phyloP scores from a whole-genome alignment of 192 early-diverging fungal species.

The Coemansia sp. region DNA sequence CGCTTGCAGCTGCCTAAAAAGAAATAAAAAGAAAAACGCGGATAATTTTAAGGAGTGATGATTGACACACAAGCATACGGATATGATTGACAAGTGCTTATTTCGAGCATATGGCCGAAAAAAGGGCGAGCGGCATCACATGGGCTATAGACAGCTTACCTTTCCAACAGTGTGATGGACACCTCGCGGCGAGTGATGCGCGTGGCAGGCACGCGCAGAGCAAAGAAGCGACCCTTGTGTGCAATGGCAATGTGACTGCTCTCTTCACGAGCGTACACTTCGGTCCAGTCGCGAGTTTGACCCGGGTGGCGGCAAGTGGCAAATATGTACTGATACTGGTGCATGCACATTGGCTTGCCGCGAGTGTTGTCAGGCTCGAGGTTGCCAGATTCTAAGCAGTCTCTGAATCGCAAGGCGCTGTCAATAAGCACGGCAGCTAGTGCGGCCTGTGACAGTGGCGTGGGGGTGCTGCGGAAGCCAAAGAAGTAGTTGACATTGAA shows the following conservation, averaged over 20 bases:
- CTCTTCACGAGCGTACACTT: slow-evolving; percentile 55
- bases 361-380: slow-evolving; percentile 70
- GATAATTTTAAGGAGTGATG: slow-evolving; percentile 37
- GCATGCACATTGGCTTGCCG: slow-evolving; percentile 69
- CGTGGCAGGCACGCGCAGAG: slow-evolving; percentile 54
- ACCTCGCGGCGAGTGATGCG: slow-evolving; percentile 11
- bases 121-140: slow-evolving; percentile 5
- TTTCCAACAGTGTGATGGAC: slow-evolving; percentile 55
- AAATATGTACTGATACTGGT: slow-evolving; percentile 84
- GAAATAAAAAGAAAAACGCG: slow-evolving; percentile 18
- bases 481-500: slow-evolving; percentile 55
- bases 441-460: slow-evolving; percentile 31
- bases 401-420: slow-evolving; percentile 62
- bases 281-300: slow-evolving; percentile 62
- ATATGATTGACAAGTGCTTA: slow-evolving; percentile 2
- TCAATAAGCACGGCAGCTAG: slow-evolving; percentile 65
- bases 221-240: slow-evolving; percentile 75
- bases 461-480: slow-evolving; percentile 48
- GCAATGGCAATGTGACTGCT: slow-evolving; percentile 74
- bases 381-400: slow-evolving; percentile 56
- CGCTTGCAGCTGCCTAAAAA: slow-evolving; percentile 60
- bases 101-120: background rate
- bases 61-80: background rate
- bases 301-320: slow-evolving; percentile 75
- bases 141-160: slow-evolving; percentile 37